These are phyloP conservation scores for Sanchytrium tribonematis DNA, from an alignment of 371 early-diverging fungal species.

Conservation along the genomic window DNA sequence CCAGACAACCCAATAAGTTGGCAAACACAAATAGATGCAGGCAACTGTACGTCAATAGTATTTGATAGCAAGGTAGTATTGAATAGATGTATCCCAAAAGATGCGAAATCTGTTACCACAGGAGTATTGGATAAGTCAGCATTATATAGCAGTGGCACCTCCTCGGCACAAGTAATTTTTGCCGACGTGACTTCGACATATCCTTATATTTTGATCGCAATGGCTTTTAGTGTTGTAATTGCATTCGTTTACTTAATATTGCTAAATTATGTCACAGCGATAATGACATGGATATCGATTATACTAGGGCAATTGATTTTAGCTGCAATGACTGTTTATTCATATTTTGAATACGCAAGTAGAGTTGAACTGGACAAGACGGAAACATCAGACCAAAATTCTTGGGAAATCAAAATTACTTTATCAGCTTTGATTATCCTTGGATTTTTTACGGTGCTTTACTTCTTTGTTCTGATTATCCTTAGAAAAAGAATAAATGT, in stretches of 20 bases:
- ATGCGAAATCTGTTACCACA: background rate
- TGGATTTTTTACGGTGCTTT: constrained; percentile 4
- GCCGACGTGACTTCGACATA: background rate
- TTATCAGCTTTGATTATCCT: constrained; percentile 3
- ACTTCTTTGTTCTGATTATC: constrained; percentile 8
- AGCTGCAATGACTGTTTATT: background rate
- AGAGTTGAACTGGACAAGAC: background rate
- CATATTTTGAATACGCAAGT: background rate
- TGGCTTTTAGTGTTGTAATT: background rate
- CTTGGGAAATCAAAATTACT: background rate
- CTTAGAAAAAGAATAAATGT: constrained; percentile 14
- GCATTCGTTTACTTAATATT: background rate
- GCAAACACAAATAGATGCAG: background rate
- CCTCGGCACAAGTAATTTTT: background rate
- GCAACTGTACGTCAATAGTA: background rate
- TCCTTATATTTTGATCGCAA: background rate
- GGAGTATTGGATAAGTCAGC: background rate
- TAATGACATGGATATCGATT: background rate
- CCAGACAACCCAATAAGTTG: background rate
- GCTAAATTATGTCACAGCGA: background rate
- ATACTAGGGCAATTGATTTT: background rate
- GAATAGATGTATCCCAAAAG: background rate
- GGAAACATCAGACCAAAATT: background rate
- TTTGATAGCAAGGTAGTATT: background rate
- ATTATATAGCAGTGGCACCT: background rate